Evolutionary conservation across 176 grass and related monocot species (phyloP).

Genomic region (Musa schizocarpa): DNA sequence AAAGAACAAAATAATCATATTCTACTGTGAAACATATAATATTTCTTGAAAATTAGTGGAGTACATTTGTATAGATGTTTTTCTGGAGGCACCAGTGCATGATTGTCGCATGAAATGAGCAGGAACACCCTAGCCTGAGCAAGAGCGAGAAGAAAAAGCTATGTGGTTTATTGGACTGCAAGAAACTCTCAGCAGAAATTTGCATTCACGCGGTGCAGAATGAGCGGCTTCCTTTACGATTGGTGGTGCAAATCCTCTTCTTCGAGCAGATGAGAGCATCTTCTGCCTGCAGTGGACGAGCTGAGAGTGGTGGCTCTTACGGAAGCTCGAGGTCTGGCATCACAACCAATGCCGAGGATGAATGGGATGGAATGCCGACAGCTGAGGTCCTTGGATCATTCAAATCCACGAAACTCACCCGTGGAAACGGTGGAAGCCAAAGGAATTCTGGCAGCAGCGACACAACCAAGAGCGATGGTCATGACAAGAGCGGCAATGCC

Average conservation of each 20-base stretch:
- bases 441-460: slow-evolving; percentile 3
- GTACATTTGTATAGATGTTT: too few species aligned
- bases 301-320: slow-evolving; percentile 59
- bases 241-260: slow-evolving; percentile 81
- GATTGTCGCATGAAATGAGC: slow-evolving; percentile 8
- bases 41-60: not conserved
- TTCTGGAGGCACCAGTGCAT: not conserved
- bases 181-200: slow-evolving; percentile 61
- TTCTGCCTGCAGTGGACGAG: slow-evolving; percentile 37
- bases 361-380: slow-evolving; percentile 55
- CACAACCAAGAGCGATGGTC: slow-evolving; percentile 15
- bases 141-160: slow-evolving; percentile 84
- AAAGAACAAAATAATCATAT: not conserved
- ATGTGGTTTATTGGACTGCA: slow-evolving; percentile 73
- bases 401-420: slow-evolving; percentile 28
- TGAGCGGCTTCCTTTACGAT: slow-evolving; percentile 68
- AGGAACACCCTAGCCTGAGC: slow-evolving; percentile 77
- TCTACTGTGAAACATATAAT: not conserved
- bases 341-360: slow-evolving; percentile 71
- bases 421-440: not conserved
- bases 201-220: slow-evolving; percentile 79
- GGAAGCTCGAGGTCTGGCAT: slow-evolving; percentile 77
- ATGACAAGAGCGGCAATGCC: slow-evolving; percentile 27
- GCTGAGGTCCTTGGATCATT: slow-evolving; percentile 40
- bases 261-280: slow-evolving; percentile 65